Evolutionary conservation across 495 filamentous ascomycete genomes (phyloP).

Genomic region (Aspergillus affinis): DNA sequence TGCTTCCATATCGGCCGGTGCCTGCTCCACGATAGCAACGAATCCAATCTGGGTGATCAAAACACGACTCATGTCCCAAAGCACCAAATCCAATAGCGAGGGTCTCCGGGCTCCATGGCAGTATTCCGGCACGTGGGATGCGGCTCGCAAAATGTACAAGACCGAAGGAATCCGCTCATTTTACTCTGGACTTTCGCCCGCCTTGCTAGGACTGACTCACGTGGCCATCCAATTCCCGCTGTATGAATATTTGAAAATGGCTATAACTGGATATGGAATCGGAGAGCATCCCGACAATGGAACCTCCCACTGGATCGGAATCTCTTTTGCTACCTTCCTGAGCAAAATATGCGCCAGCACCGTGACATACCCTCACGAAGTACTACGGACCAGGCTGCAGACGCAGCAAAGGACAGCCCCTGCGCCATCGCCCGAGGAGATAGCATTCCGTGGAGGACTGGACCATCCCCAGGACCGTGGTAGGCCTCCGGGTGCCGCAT

Average conservation of each 20-base stretch:
- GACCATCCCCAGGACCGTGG: slow-evolving; percentile 44
- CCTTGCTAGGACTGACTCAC: slow-evolving; percentile 87
- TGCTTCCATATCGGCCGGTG: slow-evolving; percentile 87
- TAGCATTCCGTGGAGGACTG: slow-evolving; percentile 65
- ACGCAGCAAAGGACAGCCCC: slow-evolving; percentile 68
- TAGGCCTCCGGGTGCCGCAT: slow-evolving; percentile 45
- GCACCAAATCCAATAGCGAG: slow-evolving; percentile 46
- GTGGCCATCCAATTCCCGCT: slow-evolving; percentile 97
- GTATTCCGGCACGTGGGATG: slow-evolving; percentile 83
- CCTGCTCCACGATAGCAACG: slow-evolving; percentile 90
- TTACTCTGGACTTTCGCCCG: slow-evolving; percentile 92
- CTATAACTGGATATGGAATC: slow-evolving; percentile 84
- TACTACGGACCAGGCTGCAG: slow-evolving; percentile 85
- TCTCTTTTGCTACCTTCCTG: slow-evolving; percentile 84
- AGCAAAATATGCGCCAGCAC: slow-evolving; percentile 94
- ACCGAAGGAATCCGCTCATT: slow-evolving; percentile 86
- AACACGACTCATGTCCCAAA: slow-evolving; percentile 94
- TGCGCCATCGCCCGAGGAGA: slow-evolving; percentile 47
- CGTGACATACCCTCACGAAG: slow-evolving; percentile 96
- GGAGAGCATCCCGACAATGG: slow-evolving; percentile 63
- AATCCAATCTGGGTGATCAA: slow-evolving; percentile 99
- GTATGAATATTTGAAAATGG: slow-evolving; percentile 89
- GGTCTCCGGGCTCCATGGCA: slow-evolving; percentile 77
- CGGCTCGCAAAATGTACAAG: slow-evolving; percentile 90
- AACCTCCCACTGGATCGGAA: slow-evolving; percentile 66